Evolutionary conservation across 1,284 basidiomycete genomes (phyloP), one percentile per base, ranked within the genome.

Genomic region (Sanghuangporus sanghuang): DNA sequence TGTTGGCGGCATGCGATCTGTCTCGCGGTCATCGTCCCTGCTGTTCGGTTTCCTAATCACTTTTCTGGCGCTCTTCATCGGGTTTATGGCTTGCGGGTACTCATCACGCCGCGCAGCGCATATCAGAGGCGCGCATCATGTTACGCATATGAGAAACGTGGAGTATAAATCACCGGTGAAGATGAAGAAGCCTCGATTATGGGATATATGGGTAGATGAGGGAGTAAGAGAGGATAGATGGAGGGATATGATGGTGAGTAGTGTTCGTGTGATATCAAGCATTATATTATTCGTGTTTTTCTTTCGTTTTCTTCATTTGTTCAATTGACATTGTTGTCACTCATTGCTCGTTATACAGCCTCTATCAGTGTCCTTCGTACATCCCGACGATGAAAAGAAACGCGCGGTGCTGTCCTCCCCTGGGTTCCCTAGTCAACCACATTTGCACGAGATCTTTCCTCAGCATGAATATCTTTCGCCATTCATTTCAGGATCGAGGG

Each of bases 41-140:
- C 72, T 71, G 14, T 86, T 86, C 67, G 85, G 84, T 48, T 86
- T 87, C 69, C 78, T 86, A 66, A 79, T 87, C 71, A 81, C 84
- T 39, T 85, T 87, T 69, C 74, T 85, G 69, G 78, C 81, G 7
- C 77, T 87, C 61, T 77, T 87, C 49, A 73, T 86, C 59, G 73
- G 85, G 63, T 85, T 86, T 65, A 74, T 85, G 23, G 81, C 77
- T 6, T 86, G 84, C 64, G 83, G 83, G 9, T 70, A 86, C 21
- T 75, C 81, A 38, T 79, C 84, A 14, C 77, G 85, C 9, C 64
- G 64, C 18, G 61, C 64, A 6, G 36, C 42, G 18, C 53, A 58
- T 14, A 32, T 57, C n/a, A 49, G 59, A 46, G 35, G 42, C 21
- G 40, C n/a, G 32, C 11, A 9, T n/a, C 14, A 46, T 46, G 44